A percentile compares a stretch with the other conserved stretches of the same genome.
Evolutionary conservation across 441 rosid genomes (phyloP).

Genomic region (Adansonia rubrostipa): DNA sequence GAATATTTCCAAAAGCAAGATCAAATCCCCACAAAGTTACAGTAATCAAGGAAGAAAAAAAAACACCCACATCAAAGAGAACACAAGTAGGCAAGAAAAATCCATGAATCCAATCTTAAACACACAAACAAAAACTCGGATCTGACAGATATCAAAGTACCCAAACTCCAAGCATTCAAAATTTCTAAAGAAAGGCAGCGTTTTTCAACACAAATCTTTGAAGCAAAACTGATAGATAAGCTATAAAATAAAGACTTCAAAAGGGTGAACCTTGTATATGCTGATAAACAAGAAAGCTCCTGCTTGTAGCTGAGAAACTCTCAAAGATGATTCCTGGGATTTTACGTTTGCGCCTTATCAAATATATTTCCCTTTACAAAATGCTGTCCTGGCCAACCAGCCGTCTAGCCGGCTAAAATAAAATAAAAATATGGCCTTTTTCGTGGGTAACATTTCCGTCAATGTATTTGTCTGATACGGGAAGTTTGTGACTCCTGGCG

Average conservation of each 20-base stretch:
- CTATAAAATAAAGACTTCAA: neutral
- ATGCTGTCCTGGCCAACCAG: neutral
- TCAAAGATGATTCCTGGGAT: neutral
- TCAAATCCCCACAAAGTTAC: neutral
- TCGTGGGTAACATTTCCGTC: no score
- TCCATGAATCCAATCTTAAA: constrained; percentile 5
- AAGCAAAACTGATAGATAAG: neutral
- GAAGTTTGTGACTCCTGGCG: neutral
- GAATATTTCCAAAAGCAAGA: neutral
- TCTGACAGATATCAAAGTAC: neutral
- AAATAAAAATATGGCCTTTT: neutral
- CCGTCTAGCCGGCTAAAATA: neutral
- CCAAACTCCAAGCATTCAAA: neutral
- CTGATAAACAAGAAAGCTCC: neutral
- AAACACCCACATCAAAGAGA: neutral
- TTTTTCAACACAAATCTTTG: neutral
- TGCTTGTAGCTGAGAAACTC: constrained; percentile 3
- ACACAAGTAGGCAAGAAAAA: neutral
- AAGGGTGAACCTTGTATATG: neutral
- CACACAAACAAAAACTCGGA: neutral
- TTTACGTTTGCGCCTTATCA: neutral
- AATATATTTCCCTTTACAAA: neutral
- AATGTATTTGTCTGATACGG: neutral
- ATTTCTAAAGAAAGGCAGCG: neutral
- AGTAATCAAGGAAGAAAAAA: neutral